phyloP scores from a whole-genome alignment of 768 basidiomycete genomes.

The Amanita exitialis region DNA sequence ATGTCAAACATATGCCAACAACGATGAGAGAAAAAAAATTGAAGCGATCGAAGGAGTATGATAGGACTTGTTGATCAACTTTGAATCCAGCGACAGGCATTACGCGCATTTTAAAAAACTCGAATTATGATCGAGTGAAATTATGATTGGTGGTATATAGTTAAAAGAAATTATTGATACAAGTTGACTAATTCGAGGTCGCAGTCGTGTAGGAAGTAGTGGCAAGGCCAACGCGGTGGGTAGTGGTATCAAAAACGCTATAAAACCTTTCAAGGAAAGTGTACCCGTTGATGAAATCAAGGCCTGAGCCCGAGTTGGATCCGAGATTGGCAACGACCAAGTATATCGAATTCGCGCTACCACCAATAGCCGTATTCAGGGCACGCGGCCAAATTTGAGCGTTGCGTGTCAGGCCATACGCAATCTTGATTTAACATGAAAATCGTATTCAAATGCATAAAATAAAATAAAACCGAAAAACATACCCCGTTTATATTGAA shows the following conservation, averaged over 20 bases:
- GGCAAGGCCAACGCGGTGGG: constrained; percentile 45
- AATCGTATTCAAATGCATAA: constrained; percentile 15
- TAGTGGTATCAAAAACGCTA: constrained; percentile 28
- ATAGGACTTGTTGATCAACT: no score
- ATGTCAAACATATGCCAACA: no score
- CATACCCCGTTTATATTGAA: constrained; percentile 44
- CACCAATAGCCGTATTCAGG: constrained; percentile 49
- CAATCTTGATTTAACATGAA: constrained; percentile 26
- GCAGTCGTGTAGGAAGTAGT: constrained; percentile 40
- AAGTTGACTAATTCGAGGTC: constrained; percentile 29
- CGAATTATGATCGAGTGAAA: no score
- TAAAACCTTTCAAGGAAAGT: constrained; percentile 43
- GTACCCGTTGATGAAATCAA: constrained; percentile 54
- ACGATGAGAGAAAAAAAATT: no score
- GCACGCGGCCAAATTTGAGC: constrained; percentile 64
- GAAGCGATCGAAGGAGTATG: no score
- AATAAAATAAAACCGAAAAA: constrained; percentile 3
- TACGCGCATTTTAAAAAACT: no score
- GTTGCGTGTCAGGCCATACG: constrained; percentile 47
- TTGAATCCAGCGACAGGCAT: no score
- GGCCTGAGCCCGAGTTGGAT: constrained; percentile 36
- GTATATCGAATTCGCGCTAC: constrained; percentile 39
- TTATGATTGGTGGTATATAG: no score
- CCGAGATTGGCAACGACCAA: constrained; percentile 46
- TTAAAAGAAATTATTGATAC: neutral